phyloP scores from a whole-genome alignment of 2,329 filamentous ascomycete genomes.

The Fusarium mundagurra region DNA sequence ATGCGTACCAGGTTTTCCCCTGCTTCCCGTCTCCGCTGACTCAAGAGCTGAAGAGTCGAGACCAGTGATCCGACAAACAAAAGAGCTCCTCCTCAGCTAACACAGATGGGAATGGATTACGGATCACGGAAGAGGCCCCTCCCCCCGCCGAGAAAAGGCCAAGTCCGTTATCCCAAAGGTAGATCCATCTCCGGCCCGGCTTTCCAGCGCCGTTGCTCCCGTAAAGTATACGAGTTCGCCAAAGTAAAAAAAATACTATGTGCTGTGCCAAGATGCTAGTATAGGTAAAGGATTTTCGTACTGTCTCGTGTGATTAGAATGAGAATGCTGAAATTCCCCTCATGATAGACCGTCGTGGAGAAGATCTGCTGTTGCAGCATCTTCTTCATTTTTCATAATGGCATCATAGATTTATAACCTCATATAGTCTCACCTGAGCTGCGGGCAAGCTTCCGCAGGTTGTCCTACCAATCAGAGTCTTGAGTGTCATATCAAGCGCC shows the following conservation, averaged over 20 bases:
- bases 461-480: slow-evolving; percentile 4
- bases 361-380: slow-evolving; percentile 7
- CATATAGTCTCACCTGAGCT: slow-evolving; percentile 28
- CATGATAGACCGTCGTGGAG: neutral
- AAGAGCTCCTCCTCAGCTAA: neutral
- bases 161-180: neutral
- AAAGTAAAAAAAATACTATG: neutral
- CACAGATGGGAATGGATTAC: neutral
- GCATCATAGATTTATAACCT: slow-evolving; percentile 32
- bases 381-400: slow-evolving; percentile 17
- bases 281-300: neutral
- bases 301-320: slow-evolving; percentile 6
- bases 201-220: slow-evolving; percentile 1
- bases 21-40: slow-evolving; percentile 10
- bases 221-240: neutral
- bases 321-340: neutral
- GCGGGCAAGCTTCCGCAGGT: neutral
- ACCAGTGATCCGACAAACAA: neutral
- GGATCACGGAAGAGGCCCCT: neutral
- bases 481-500: slow-evolving; percentile 30
- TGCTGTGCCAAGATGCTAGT: slow-evolving; percentile 7
- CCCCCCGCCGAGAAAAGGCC: neutral
- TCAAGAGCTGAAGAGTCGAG: neutral
- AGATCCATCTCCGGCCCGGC: neutral
- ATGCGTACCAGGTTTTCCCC: slow-evolving; percentile 1